Percentiles rank a stretch among this genome's conserved stretches.
Conservation (phyloP, 23 red algal species). For the Gracilaria caudata region DNA sequence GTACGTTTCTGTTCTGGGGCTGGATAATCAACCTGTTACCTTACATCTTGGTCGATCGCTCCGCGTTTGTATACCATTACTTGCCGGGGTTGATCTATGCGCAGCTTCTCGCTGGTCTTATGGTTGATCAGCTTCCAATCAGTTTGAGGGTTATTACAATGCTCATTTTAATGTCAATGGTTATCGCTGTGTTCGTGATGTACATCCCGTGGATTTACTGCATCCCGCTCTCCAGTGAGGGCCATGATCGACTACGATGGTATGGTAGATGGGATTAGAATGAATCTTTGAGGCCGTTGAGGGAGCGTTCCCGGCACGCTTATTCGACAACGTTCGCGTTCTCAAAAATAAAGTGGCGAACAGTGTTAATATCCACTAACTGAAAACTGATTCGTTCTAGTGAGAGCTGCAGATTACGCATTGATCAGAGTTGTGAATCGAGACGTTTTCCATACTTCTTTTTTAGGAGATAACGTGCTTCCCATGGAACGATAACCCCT, state of each 20-base stretch:
- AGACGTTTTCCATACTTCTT: not conserved
- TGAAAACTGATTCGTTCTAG: not conserved
- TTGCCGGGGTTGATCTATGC: constrained; percentile 90
- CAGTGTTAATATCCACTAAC: not conserved
- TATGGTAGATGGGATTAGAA: constrained; percentile 74
- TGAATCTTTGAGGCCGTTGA: not conserved
- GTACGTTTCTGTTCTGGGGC: constrained; percentile 77
- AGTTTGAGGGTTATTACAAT: constrained; percentile 26
- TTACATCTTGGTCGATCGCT: constrained; percentile 85
- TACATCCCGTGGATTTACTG: constrained; percentile 96
- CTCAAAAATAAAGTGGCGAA: not conserved
- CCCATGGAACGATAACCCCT: no score
- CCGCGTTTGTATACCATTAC: constrained; percentile 99
- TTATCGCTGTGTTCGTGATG: constrained; percentile 68
- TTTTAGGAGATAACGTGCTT: no score
- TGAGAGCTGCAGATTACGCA: not conserved
- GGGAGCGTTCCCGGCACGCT: not conserved
- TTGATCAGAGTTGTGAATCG: not conserved
- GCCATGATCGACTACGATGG: constrained; percentile 70
- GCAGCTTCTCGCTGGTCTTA: constrained; percentile 74
- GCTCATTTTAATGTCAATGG: constrained; percentile 32
- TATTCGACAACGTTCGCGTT: not conserved
- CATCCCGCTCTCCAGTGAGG: constrained; percentile 65
- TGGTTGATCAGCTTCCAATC: constrained; percentile 79
- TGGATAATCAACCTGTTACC: constrained; percentile 93